Percentiles rank a stretch among this genome's conserved stretches.
phyloP scores from a whole-genome alignment of 768 basidiomycete species.

The Boletus coccyginus region DNA sequence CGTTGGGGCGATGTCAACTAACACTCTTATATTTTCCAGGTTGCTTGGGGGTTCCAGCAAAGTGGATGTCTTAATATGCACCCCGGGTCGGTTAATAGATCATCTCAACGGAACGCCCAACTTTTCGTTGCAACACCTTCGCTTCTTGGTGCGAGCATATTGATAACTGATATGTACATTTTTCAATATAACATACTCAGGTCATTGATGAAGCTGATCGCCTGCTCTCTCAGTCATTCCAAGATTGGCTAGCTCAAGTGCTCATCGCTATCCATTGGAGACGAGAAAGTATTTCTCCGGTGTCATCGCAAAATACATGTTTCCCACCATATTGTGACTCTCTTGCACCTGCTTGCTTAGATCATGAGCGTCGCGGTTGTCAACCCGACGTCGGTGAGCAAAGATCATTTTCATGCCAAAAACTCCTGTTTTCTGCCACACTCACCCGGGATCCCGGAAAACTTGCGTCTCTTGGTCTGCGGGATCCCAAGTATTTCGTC shows the following conservation, averaged over 20 bases:
- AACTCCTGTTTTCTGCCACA: slow-evolving; percentile 94
- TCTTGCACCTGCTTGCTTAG: slow-evolving; percentile 59
- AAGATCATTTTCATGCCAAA: slow-evolving; percentile 76
- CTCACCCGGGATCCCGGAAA: slow-evolving; percentile 93
- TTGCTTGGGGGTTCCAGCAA: slow-evolving; percentile 84
- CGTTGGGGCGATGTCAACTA: neutral
- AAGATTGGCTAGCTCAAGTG: slow-evolving; percentile 89
- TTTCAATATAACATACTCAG: slow-evolving; percentile 37
- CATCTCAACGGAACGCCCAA: slow-evolving; percentile 86
- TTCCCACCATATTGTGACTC: slow-evolving; percentile 35
- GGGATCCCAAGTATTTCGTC: slow-evolving; percentile 84
- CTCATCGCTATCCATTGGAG: slow-evolving; percentile 65
- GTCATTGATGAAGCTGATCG: slow-evolving; percentile 98
- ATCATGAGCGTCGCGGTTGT: slow-evolving; percentile 14
- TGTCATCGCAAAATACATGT: slow-evolving; percentile 5
- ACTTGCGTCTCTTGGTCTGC: slow-evolving; percentile 75
- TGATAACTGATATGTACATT: neutral
- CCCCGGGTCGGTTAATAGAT: slow-evolving; percentile 93
- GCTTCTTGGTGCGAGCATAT: slow-evolving; percentile 74
- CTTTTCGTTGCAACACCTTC: slow-evolving; percentile 90
- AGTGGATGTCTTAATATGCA: slow-evolving; percentile 92
- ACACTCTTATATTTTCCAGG: slow-evolving; percentile 34
- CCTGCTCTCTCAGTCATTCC: slow-evolving; percentile 92
- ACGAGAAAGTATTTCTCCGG: slow-evolving; percentile 2
- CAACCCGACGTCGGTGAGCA: slow-evolving; percentile 55